Conservation (phyloP, 2,329 filamentous ascomycete genomes). For the Diaporthe helianthi region DNA sequence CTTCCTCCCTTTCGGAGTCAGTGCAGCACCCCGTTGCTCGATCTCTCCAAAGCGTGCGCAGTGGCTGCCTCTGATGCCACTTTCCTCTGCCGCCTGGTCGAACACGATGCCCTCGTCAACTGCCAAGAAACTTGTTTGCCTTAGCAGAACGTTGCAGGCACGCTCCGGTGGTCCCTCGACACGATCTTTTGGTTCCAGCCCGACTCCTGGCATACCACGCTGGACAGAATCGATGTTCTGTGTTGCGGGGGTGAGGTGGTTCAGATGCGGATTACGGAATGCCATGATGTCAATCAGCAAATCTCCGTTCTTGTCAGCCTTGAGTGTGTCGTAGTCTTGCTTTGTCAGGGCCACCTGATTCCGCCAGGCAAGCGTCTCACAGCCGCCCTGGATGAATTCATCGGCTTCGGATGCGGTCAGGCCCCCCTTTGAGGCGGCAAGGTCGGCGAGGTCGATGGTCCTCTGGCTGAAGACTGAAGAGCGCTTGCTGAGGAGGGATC, state of each 20-base stretch:
- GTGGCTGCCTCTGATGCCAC: constrained; percentile 47
- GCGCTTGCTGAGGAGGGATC: constrained; percentile 42
- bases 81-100: constrained; percentile 10
- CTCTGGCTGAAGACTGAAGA: constrained; percentile 51
- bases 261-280: constrained; percentile 54
- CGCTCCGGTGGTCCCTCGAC: constrained; percentile 59
- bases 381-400: constrained; percentile 50
- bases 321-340: constrained; percentile 50
- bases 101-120: constrained; percentile 57
- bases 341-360: constrained; percentile 23
- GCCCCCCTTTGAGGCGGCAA: constrained; percentile 42
- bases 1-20: constrained; percentile 52
- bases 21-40: constrained; percentile 58
- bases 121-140: constrained; percentile 62
- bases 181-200: constrained; percentile 53
- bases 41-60: constrained; percentile 60
- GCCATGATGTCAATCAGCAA: constrained; percentile 47
- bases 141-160: constrained; percentile 53
- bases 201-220: constrained; percentile 47
- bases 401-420: constrained; percentile 43
- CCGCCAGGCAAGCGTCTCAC: constrained; percentile 58
- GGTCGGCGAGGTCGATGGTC: constrained; percentile 47
- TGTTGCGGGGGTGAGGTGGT: constrained; percentile 60
- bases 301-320: constrained; percentile 34
- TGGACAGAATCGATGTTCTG: constrained; percentile 56